Percentiles rank a stretch among this genome's conserved stretches.
Conservation (phyloP, 495 filamentous ascomycete species). For the Usnea hakonensis region DNA sequence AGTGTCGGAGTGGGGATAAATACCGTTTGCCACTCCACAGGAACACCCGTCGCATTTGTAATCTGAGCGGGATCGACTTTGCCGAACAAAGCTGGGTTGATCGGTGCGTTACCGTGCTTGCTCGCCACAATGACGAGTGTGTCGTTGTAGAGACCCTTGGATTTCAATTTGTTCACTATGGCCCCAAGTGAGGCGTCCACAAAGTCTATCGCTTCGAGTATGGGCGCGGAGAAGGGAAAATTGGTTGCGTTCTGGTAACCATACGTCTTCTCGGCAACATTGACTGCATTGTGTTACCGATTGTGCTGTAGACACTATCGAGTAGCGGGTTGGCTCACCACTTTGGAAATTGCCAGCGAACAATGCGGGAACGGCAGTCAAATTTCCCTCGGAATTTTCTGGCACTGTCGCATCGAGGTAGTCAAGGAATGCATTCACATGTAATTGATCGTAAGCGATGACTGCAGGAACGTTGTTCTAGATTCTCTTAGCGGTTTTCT, state of each 20-base stretch:
- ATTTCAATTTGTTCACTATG: constrained; percentile 28
- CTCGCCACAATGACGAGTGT: constrained; percentile 33
- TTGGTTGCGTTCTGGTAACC: constrained; percentile 28
- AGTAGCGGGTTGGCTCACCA: background rate
- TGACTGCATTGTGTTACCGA: constrained; percentile 17
- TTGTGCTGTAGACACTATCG: background rate
- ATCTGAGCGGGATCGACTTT: constrained; percentile 25
- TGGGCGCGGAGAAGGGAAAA: constrained; percentile 24
- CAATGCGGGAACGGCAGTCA: constrained; percentile 26
- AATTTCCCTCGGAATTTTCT: constrained; percentile 21
- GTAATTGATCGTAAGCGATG: constrained; percentile 30
- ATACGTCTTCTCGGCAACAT: constrained; percentile 30
- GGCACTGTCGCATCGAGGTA: constrained; percentile 29
- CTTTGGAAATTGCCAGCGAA: constrained; percentile 36
- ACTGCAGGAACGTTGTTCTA: constrained; percentile 22
- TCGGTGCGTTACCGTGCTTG: constrained; percentile 35
- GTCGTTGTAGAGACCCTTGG: constrained; percentile 28
- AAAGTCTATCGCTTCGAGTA: constrained; percentile 26
- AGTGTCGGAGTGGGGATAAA: background rate
- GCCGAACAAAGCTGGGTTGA: constrained; percentile 27
- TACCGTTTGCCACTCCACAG: constrained; percentile 20
- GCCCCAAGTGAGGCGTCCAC: constrained; percentile 26
- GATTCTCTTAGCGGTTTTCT: background rate
- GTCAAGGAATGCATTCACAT: constrained; percentile 30
- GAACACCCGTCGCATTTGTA: constrained; percentile 24